These are phyloP conservation scores for Geranium rotundifolium DNA, from an alignment of 345 rosid genomes.

Conservation along the genomic window DNA sequence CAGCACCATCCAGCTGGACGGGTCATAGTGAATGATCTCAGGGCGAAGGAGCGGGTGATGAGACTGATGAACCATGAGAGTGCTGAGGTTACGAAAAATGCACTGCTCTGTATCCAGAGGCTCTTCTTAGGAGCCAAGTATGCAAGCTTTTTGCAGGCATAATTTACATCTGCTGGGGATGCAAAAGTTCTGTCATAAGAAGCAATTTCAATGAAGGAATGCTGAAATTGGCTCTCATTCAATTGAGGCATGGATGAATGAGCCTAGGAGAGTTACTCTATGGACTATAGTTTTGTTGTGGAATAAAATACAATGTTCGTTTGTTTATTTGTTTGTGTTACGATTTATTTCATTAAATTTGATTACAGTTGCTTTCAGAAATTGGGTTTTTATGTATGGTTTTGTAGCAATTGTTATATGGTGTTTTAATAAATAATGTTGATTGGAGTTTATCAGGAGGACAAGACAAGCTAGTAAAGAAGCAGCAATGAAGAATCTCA, in stretches of 20 bases:
- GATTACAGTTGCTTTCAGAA: no score
- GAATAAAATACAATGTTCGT: no score
- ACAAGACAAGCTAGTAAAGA: no score
- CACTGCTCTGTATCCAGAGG: slow-evolving; percentile 75
- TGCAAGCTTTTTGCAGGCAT: slow-evolving; percentile 83
- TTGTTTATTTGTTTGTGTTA: no score
- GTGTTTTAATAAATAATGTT: no score
- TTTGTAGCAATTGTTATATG: no score
- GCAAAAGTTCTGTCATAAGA: not conserved
- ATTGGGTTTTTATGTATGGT: no score
- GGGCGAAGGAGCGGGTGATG: slow-evolving; percentile 82
- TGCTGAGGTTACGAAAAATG: slow-evolving; percentile 69
- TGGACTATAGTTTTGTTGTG: no score
- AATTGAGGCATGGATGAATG: not conserved
- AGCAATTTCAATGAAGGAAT: not conserved
- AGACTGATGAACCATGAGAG: slow-evolving; percentile 85
- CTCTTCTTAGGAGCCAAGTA: slow-evolving; percentile 83
- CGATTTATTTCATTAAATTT: no score
- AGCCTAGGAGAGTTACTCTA: no score
- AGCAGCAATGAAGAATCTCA: no score
- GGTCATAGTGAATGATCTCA: slow-evolving; percentile 62
- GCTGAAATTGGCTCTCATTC: not conserved
- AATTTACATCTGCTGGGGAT: slow-evolving; percentile 7
- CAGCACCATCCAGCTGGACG: slow-evolving; percentile 81
- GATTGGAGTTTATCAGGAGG: no score